Percentiles rank a stretch among this genome's conserved stretches.
Conservation (phyloP, 768 basidiomycete species). For the Pleurotus sapidus region DNA sequence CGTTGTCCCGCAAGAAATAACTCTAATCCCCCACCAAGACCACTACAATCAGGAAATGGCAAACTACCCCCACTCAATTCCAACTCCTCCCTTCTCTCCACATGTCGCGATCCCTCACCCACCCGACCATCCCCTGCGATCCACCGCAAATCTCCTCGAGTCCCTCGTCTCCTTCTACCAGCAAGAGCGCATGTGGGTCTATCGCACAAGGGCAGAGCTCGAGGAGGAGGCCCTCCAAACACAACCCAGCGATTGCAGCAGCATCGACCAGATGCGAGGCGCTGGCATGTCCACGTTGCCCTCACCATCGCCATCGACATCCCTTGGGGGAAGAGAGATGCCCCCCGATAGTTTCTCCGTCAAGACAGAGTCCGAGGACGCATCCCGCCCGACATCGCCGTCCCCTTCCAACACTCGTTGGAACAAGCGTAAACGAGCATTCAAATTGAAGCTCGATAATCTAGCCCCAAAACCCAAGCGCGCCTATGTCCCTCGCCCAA, state of each 20-base stretch:
- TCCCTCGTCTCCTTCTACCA: constrained; percentile 66
- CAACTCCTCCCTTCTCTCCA: constrained; percentile 31
- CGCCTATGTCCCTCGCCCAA: constrained; percentile 15
- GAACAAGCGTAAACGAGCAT: constrained; percentile 57
- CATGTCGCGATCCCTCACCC: constrained; percentile 28
- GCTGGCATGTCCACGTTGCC: constrained; percentile 5
- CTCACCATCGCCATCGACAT: constrained; percentile 9
- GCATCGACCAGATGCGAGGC: background rate
- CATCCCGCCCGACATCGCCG: constrained; percentile 19
- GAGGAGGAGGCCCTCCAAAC: constrained; percentile 40
- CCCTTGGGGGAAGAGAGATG: background rate
- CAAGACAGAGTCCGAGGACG: constrained; percentile 29
- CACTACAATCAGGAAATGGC: constrained; percentile 5
- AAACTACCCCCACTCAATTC: constrained; percentile 26
- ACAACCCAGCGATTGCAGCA: constrained; percentile 10
- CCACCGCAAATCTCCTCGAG: constrained; percentile 59
- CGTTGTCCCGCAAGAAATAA: background rate
- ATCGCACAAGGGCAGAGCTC: constrained; percentile 59
- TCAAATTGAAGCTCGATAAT: constrained; percentile 42
- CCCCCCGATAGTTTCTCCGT: constrained; percentile 15
- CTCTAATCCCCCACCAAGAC: constrained; percentile 15
- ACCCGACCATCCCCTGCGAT: constrained; percentile 32
- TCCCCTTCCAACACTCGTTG: constrained; percentile 34
- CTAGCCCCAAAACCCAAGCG: constrained; percentile 17
- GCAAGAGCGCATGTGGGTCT: constrained; percentile 70